A percentile compares a stretch with the other conserved stretches of the same genome.
phyloP scores from a whole-genome alignment of 1,284 basidiomycete species.

The Tilletia setariae region DNA sequence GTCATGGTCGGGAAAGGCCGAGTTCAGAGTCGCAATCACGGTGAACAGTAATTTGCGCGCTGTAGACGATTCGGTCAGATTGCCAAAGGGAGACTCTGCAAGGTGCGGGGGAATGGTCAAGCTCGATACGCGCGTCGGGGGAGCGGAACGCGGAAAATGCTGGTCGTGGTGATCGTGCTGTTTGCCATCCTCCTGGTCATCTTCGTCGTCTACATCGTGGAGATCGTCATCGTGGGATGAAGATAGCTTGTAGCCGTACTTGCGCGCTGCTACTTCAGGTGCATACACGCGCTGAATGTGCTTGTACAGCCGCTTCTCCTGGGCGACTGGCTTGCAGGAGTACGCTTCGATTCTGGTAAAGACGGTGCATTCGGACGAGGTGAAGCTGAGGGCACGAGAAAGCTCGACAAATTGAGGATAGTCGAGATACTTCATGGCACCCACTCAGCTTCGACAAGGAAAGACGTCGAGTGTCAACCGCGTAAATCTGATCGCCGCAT shows the following conservation, averaged over 20 bases:
- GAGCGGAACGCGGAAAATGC: neutral
- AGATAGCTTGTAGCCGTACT: constrained; percentile 22
- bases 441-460: too few relatives aligned
- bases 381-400: constrained; percentile 69
- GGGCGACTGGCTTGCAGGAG: constrained; percentile 93
- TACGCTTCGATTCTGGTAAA: constrained; percentile 94
- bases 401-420: constrained; percentile 74
- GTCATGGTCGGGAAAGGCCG: constrained; percentile 95
- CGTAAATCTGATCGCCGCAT: too few relatives aligned
- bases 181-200: neutral
- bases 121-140: neutral
- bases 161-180: neutral
- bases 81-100: constrained; percentile 53
- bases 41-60: constrained; percentile 86
- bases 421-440: constrained; percentile 83
- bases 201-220: neutral
- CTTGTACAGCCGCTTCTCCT: constrained; percentile 94
- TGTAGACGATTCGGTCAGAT: constrained; percentile 55
- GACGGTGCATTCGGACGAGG: constrained; percentile 80
- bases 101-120: constrained; percentile 1
- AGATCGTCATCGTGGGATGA: constrained; percentile 29
- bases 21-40: constrained; percentile 92
- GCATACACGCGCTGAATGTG: constrained; percentile 61
- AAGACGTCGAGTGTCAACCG: too few relatives aligned
- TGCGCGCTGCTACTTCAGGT: constrained; percentile 6